A percentile compares a stretch with the other conserved stretches of the same genome.
Evolutionary conservation across 345 rosid species (phyloP).

Genomic region (Angophora floribunda): DNA sequence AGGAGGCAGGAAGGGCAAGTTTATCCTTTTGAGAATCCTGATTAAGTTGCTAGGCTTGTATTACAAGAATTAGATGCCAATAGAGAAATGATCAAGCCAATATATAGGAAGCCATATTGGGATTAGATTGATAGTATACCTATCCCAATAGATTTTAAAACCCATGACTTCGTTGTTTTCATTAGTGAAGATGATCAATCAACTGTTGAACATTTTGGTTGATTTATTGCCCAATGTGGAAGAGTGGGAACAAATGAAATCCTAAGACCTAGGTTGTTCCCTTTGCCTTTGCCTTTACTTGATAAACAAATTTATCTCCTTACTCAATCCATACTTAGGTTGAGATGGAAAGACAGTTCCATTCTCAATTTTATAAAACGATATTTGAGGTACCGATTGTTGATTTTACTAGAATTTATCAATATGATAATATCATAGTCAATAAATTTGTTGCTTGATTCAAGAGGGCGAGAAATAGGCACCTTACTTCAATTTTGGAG

Average conservation of each 20-base stretch:
- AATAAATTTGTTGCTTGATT: background rate
- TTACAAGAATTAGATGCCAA: background rate
- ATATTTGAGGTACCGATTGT: accelerated
- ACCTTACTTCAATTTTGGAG: background rate
- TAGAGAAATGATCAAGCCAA: background rate
- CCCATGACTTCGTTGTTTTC: background rate
- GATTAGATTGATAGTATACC: background rate
- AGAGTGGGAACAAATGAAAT: background rate
- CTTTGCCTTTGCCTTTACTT: background rate
- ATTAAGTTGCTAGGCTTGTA: background rate
- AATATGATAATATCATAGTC: background rate
- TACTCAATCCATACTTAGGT: background rate
- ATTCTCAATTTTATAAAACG: background rate
- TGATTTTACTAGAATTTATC: background rate
- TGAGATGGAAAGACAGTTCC: background rate
- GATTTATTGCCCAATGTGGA: background rate
- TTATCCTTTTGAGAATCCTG: background rate
- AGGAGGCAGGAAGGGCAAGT: background rate
- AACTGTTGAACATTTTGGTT: accelerated
- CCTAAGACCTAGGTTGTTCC: background rate
- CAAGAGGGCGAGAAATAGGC: background rate
- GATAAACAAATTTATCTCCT: background rate
- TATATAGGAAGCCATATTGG: background rate
- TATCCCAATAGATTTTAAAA: background rate
- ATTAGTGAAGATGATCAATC: background rate